Conservation (phyloP, 164 flowering plant species). For the Macadamia integrifolia region DNA sequence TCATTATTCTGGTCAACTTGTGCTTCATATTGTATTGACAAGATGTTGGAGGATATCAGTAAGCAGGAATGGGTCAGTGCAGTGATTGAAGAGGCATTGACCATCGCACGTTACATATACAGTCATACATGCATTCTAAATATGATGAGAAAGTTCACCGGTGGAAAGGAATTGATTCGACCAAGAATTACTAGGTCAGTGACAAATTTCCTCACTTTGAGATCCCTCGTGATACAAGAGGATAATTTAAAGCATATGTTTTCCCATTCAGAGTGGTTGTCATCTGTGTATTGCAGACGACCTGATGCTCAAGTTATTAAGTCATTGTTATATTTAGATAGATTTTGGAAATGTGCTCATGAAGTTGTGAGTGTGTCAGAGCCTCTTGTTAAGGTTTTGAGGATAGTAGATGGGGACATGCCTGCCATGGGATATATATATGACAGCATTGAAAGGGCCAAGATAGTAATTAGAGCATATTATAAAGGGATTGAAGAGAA, state of each 20-base stretch:
- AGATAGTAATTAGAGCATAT: constrained; percentile 42
- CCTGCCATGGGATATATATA: constrained; percentile 75
- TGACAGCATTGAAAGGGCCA: constrained; percentile 64
- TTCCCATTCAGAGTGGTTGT: constrained; percentile 50
- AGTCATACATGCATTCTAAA: constrained; percentile 40
- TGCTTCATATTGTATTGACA: constrained; percentile 62
- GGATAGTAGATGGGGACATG: constrained; percentile 67
- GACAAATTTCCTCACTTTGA: constrained; percentile 42
- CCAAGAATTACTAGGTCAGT: constrained; percentile 45
- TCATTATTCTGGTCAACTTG: constrained; percentile 72
- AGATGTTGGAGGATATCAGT: constrained; percentile 60
- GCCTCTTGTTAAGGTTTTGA: constrained; percentile 49
- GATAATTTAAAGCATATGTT: constrained; percentile 59
- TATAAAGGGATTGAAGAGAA: constrained; percentile 50
- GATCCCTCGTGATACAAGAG: constrained; percentile 48
- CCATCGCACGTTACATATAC: constrained; percentile 44
- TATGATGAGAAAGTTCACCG: constrained; percentile 54
- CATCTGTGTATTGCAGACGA: constrained; percentile 35
- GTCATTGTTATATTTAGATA: constrained; percentile 38
- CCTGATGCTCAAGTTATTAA: constrained; percentile 46
- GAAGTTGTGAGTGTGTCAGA: constrained; percentile 50
- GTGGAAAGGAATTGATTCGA: constrained; percentile 49
- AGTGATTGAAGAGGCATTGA: constrained; percentile 53
- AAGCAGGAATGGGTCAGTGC: constrained; percentile 47
- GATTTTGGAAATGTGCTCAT: constrained; percentile 56